These are phyloP conservation scores for Glomus cerebriforme DNA, from an alignment of 192 early-diverging fungal species.

Conservation along the genomic window DNA sequence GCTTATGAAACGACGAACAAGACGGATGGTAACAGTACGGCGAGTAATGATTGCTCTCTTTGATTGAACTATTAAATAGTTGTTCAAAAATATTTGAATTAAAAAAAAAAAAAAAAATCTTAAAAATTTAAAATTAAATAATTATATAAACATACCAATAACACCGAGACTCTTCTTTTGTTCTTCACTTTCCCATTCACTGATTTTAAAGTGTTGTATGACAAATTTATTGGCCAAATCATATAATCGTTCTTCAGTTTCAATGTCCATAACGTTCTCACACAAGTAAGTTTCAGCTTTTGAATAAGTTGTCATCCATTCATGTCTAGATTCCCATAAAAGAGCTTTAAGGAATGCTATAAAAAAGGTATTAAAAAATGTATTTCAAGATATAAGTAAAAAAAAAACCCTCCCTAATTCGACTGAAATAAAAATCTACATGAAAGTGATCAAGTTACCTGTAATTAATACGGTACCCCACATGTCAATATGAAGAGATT, in stretches of 20 bases:
- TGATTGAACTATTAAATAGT: not conserved
- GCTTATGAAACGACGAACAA: slow-evolving; percentile 18
- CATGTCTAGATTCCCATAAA: slow-evolving; percentile 6
- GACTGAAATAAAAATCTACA: too few relatives aligned
- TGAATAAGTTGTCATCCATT: not conserved
- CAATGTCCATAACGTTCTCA: slow-evolving; percentile 2
- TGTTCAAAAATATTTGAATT: not conserved
- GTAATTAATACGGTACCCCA: not conserved
- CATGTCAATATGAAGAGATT: not conserved
- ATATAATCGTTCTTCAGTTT: slow-evolving; percentile 25
- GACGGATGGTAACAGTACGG: not conserved
- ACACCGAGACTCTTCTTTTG: not conserved
- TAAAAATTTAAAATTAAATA: too few relatives aligned
- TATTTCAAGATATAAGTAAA: not conserved
- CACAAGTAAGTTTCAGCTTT: slow-evolving; percentile 20
- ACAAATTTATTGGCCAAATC: not conserved
- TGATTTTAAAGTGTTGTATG: slow-evolving; percentile 19
- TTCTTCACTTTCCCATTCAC: slow-evolving; percentile 13
- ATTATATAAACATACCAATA: not conserved
- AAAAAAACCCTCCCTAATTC: too few relatives aligned
- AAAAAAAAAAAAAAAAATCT: not conserved
- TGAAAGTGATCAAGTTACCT: not conserved
- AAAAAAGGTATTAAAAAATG: not conserved
- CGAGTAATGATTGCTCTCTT: slow-evolving; percentile 8
- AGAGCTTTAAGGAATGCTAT: slow-evolving; percentile 25